A percentile compares a stretch with the other conserved stretches of the same genome.
Evolutionary conservation across 2,329 filamentous ascomycete genomes (phyloP).

Genomic region (Triangularia verruculosa): DNA sequence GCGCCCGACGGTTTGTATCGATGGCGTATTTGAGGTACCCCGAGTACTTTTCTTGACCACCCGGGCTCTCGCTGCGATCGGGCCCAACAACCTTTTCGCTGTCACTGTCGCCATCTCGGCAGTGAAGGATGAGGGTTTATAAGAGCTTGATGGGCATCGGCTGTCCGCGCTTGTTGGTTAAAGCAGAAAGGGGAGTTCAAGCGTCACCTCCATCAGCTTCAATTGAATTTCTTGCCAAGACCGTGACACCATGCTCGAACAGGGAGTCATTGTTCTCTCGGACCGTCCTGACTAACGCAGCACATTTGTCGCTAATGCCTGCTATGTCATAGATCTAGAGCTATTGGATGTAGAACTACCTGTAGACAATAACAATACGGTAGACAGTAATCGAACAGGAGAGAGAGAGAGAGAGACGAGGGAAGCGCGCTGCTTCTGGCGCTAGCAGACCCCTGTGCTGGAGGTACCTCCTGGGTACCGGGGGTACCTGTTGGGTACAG

Average conservation of each 20-base stretch:
- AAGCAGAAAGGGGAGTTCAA: background rate
- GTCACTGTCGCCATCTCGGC: background rate
- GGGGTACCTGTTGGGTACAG: conserved; percentile 19
- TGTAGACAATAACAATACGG: too few species aligned
- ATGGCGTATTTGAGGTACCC: conserved; percentile 1
- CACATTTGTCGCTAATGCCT: too few species aligned
- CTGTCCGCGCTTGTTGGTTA: background rate
- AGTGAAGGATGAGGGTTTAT: background rate
- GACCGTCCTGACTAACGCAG: too few species aligned
- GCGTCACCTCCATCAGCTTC: too few species aligned
- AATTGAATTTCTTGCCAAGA: background rate
- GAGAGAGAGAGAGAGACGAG: background rate
- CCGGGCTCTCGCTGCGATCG: background rate
- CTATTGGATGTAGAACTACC: too few species aligned
- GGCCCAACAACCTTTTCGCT: background rate
- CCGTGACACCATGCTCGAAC: background rate
- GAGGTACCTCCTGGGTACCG: conserved; percentile 14
- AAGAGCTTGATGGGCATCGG: background rate
- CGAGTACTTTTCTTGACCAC: background rate
- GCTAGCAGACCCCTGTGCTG: conserved; percentile 11
- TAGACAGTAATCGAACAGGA: too few species aligned
- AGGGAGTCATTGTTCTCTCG: background rate
- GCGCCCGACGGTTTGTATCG: background rate
- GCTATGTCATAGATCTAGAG: too few species aligned
- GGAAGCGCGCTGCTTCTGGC: conserved; percentile 18